phyloP scores from a whole-genome alignment of 2,329 filamentous ascomycete genomes.

The Graphium sp. region DNA sequence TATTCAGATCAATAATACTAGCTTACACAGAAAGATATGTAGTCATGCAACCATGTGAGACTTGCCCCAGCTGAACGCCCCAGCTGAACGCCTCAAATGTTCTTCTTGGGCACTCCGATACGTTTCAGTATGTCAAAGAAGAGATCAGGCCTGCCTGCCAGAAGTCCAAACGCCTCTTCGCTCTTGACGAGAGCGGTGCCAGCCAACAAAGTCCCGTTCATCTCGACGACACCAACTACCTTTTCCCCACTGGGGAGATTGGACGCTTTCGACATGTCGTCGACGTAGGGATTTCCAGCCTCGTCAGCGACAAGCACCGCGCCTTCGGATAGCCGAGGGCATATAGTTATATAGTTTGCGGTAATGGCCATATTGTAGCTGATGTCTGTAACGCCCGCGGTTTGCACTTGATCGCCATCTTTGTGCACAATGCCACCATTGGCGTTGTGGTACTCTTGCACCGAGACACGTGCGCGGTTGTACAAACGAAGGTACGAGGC shows the following conservation, averaged over 20 bases:
- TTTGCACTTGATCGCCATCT: slow-evolving; percentile 9
- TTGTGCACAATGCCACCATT: not conserved
- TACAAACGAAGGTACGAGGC: slow-evolving; percentile 30
- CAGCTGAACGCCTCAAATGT: no score
- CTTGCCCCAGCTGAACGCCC: no score
- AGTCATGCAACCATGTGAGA: no score
- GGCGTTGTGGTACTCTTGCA: slow-evolving; percentile 6
- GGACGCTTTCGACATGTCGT: no score
- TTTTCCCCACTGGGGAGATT: no score
- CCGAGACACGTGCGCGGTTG: slow-evolving; percentile 21
- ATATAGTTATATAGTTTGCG: slow-evolving; percentile 29
- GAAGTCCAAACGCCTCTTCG: slow-evolving; percentile 35
- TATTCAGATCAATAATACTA: no score
- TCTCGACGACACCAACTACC: slow-evolving; percentile 22
- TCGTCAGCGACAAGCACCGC: slow-evolving; percentile 12
- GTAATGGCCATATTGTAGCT: slow-evolving; percentile 51
- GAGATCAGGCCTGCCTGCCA: slow-evolving; percentile 19
- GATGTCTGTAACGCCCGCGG: slow-evolving; percentile 27
- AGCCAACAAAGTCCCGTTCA: slow-evolving; percentile 48
- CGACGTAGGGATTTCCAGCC: slow-evolving; percentile 13
- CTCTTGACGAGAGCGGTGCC: slow-evolving; percentile 47
- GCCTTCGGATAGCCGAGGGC: slow-evolving; percentile 37
- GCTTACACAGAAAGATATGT: no score
- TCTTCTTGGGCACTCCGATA: slow-evolving; percentile 14
- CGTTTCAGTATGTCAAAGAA: slow-evolving; percentile 7